These are phyloP conservation scores for Yamadazyma tumulicola DNA, from an alignment of 805 yeast genomes.

Conservation along the genomic window DNA sequence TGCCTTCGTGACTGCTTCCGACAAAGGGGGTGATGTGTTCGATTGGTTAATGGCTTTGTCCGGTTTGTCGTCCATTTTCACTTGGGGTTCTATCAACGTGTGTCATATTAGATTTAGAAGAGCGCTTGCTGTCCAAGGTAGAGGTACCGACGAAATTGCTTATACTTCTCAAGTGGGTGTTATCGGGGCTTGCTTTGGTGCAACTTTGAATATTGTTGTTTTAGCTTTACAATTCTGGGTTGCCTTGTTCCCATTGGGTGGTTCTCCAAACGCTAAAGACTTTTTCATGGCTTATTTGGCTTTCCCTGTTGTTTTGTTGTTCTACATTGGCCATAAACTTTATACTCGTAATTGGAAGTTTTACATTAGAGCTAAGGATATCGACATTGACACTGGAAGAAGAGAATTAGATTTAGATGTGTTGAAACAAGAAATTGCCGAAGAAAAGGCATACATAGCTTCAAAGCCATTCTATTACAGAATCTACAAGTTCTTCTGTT, in stretches of 20 bases:
- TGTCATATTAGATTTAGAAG: slow-evolving; percentile 49
- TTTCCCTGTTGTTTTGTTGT: slow-evolving; percentile 55
- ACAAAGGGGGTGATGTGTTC: slow-evolving; percentile 36
- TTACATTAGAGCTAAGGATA: slow-evolving; percentile 28
- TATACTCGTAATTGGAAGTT: slow-evolving; percentile 38
- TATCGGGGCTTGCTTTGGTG: slow-evolving; percentile 63
- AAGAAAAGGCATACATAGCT: slow-evolving; percentile 32
- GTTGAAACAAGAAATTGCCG: slow-evolving; percentile 38
- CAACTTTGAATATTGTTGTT: slow-evolving; percentile 53
- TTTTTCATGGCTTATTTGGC: slow-evolving; percentile 71
- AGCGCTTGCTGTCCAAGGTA: slow-evolving; percentile 63
- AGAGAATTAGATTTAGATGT: slow-evolving; percentile 37
- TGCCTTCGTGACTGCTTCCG: slow-evolving; percentile 44
- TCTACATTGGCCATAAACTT: slow-evolving; percentile 57
- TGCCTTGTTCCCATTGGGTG: slow-evolving; percentile 68
- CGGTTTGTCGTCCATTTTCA: slow-evolving; percentile 46
- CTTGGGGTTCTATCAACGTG: slow-evolving; percentile 47
- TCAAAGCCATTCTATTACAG: slow-evolving; percentile 33
- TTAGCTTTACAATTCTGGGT: slow-evolving; percentile 80
- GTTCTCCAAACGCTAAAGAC: slow-evolving; percentile 38
- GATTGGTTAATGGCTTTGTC: slow-evolving; percentile 49
- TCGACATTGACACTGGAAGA: slow-evolving; percentile 37
- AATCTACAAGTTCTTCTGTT: slow-evolving; percentile 33
- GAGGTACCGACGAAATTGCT: slow-evolving; percentile 63
- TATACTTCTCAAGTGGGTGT: slow-evolving; percentile 68